These are phyloP conservation scores for Lentinula boryana DNA, from an alignment of 768 basidiomycete species.

Conservation along the genomic window DNA sequence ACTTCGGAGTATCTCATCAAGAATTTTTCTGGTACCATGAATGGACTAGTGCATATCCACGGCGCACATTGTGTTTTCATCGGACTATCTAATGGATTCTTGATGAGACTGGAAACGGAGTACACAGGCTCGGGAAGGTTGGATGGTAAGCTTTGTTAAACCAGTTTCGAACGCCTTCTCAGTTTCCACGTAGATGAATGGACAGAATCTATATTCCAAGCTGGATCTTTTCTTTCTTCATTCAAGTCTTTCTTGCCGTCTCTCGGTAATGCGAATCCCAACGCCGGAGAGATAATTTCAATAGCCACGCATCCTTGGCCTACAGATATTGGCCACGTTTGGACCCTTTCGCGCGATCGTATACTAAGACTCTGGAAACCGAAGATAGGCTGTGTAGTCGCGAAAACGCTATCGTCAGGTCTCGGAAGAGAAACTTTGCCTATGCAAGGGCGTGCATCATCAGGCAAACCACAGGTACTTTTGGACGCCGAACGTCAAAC, in stretches of 20 bases:
- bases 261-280: constrained; percentile 37
- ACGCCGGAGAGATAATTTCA: constrained; percentile 60
- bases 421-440: constrained; percentile 26
- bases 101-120: constrained; percentile 68
- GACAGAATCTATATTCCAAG: constrained; percentile 57
- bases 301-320: constrained; percentile 71
- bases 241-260: constrained; percentile 59
- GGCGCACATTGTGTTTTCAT: constrained; percentile 64
- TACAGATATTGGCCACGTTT: constrained; percentile 67
- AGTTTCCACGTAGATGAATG: constrained; percentile 50
- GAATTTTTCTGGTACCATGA: constrained; percentile 35
- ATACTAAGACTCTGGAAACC: constrained; percentile 82
- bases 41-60: constrained; percentile 58
- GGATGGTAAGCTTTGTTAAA: constrained; percentile 43
- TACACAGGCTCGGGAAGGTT: constrained; percentile 44
- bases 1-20: constrained; percentile 65
- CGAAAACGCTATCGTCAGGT: constrained; percentile 41
- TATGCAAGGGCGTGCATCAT: constrained; percentile 22
- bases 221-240: constrained; percentile 57
- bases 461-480: constrained; percentile 35
- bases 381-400: constrained; percentile 65
- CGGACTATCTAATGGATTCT: constrained; percentile 50
- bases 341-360: constrained; percentile 85
- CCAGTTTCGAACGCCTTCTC: not conserved
- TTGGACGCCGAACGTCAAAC: constrained; percentile 58